A percentile compares a stretch with the other conserved stretches of the same genome.
phyloP scores from a whole-genome alignment of 495 filamentous ascomycete species.

The Penicillium fimorum region DNA sequence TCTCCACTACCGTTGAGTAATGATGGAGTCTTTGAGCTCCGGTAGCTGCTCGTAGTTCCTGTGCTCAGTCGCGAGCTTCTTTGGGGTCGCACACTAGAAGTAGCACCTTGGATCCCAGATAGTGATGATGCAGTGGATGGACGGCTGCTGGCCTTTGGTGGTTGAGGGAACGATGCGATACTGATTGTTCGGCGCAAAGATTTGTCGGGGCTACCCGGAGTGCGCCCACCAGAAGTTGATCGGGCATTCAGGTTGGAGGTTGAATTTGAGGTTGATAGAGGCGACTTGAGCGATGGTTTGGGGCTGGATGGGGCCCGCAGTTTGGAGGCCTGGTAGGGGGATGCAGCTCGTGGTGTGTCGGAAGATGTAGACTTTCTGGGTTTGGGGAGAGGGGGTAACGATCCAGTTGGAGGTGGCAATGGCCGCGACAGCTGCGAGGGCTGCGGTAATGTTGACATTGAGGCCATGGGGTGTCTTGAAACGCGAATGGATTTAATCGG shows the following conservation, averaged over 20 bases:
- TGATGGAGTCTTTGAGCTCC: constrained; percentile 61
- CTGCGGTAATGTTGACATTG: constrained; percentile 59
- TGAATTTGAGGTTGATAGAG: constrained; percentile 41
- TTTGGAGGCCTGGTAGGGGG: constrained; percentile 48
- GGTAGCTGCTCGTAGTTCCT: constrained; percentile 45
- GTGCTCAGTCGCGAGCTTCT: constrained; percentile 41
- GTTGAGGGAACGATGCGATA: constrained; percentile 90
- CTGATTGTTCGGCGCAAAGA: constrained; percentile 81
- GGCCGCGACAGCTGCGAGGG: constrained; percentile 60
- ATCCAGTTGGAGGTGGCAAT: constrained; percentile 59
- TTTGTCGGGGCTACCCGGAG: constrained; percentile 52
- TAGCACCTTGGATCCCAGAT: constrained; percentile 27
- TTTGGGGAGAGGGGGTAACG: constrained; percentile 73
- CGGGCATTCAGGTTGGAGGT: constrained; percentile 39
- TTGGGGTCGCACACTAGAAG: constrained; percentile 32
- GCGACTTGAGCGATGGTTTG: constrained; percentile 52
- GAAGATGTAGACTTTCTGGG: constrained; percentile 62
- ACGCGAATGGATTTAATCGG: constrained; percentile 9
- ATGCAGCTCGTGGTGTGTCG: constrained; percentile 42
- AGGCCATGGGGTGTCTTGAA: constrained; percentile 48
- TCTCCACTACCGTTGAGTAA: constrained; percentile 77
- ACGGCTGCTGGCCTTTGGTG: constrained; percentile 62
- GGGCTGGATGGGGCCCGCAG: constrained; percentile 65
- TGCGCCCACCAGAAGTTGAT: constrained; percentile 38
- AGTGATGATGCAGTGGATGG: constrained; percentile 43